Base-by-base conservation (phyloP, 495 filamentous ascomycete genomes). In the Aspergillus coremiiformis region DNA sequence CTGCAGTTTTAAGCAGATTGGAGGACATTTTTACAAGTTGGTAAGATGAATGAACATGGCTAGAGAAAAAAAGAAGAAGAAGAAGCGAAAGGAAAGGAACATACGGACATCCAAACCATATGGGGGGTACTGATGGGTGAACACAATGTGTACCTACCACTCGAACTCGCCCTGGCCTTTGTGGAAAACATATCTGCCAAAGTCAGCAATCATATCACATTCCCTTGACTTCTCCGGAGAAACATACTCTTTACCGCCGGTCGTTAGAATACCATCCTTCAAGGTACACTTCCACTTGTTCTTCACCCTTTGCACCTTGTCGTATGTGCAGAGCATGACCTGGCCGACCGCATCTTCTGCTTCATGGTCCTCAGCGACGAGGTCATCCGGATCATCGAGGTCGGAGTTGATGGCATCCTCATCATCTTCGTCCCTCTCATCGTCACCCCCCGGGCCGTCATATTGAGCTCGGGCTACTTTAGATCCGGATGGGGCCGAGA, bases 241-340 rank as follows among this genome's bases (percentile, higher is more conserved):
- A 11, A 51, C 83, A 71, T 67, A 88, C 80, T 99, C 93, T 67
- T 85, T 91, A 55, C 86, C 84, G 57, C 89, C 88, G 32, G 90
- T 87, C 44, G 85, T 95, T 55, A 99, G 76, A 14, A 99, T 87
- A 15, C 93, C 93, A 61, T 99, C 93, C 75, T 97, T 97, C 48
- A 99, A 78, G 5, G 87, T 88, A 72, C 93, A 99, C 84, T 99
- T 99, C 93, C 93, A 99, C 84, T 97, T 99, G 68, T 96, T 99
- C 84, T 99, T 99, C 52, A 96, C 94, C 45, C 93, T 78, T 69
- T 96, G 91, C 17, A 99, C 93, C 75, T 99, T 99, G 74, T 99
- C 93, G 64, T 98, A 98, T 61, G 93, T 95, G 74, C 93, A 98
- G 33, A 97, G 82, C 88, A 96, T 96, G 67, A 93, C 88, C 54